Evolutionary conservation across 306 rosid genomes (phyloP), one percentile per base, ranked within the genome.

Genomic region (Glycine tomentella): DNA sequence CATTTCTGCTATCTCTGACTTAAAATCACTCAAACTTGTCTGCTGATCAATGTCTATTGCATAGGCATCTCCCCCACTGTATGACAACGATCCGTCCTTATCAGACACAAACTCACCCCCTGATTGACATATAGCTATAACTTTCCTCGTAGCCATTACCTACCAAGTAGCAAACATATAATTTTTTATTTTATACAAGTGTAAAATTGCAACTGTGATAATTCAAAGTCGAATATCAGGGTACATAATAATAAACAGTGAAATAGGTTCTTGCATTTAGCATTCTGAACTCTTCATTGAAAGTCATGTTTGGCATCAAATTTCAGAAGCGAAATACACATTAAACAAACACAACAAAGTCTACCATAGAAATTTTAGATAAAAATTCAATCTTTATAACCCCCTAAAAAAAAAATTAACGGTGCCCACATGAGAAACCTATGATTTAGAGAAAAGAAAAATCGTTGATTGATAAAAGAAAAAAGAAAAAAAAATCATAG

Each of bases 121-220:
- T 9, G 92, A 91, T 73, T 95, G 97, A 83, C 98, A 93, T 83
- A 95, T 95, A 68, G 99, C 97, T 78, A 93, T 93, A 59, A 95
- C 88, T 83, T 88, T 95, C 92, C 81, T 93, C 6, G 83, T 75
- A 71, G 87, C 89, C 95, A 90, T 91, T 76, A 80, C 92, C 93
- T 92, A 73, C 13, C 70, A 34, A 67, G 40, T 67, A 73, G 20
- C 74, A 72, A 62, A 62, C 8, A 61, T n/a, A 33, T 16, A 45
- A 55, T 44, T 45, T 0, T n/a, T 72, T 36, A 16, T 59, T 20
- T 12, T 25, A 10, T 42, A 71, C 12, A 4, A 71, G 63, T 66
- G 31, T 61, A 66, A 57, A 33, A 48, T 70, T 42, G 57, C 31
- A 75, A 73, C 58, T 64, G 9, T 25, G 11, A 49, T 62, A 40